phyloP scores from a whole-genome alignment of 1,284 basidiomycete species.

The Singerocomus rubriflavus region DNA sequence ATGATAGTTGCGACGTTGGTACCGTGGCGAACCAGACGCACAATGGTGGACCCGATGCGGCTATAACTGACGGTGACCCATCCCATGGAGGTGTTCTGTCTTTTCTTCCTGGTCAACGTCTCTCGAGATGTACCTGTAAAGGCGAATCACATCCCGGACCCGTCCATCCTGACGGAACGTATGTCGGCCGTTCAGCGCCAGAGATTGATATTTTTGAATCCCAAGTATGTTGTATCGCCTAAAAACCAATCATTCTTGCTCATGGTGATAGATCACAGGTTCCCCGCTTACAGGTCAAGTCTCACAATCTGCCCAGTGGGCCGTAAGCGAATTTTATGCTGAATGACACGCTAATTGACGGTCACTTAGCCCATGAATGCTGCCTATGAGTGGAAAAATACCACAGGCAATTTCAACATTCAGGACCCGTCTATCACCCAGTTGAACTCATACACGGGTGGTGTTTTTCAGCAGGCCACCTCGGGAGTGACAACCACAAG shows the following conservation, averaged over 20 bases:
- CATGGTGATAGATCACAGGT: constrained; percentile 35
- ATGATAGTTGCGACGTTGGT: constrained; percentile 57
- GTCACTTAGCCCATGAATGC: constrained; percentile 30
- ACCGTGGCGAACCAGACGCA: constrained; percentile 52
- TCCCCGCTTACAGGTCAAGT: constrained; percentile 36
- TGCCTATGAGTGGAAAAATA: constrained; percentile 38
- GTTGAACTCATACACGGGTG: constrained; percentile 45
- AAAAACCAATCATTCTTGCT: neutral
- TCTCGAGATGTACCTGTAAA: constrained; percentile 65
- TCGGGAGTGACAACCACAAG: constrained; percentile 50
- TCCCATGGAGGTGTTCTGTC: constrained; percentile 39
- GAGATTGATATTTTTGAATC: constrained; percentile 75
- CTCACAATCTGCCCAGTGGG: constrained; percentile 49
- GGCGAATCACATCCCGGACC: constrained; percentile 67
- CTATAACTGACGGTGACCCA: constrained; percentile 39
- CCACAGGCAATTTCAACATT: constrained; percentile 40
- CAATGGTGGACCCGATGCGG: constrained; percentile 39
- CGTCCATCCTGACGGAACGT: constrained; percentile 43
- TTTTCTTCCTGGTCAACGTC: constrained; percentile 58
- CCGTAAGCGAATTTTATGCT: constrained; percentile 33
- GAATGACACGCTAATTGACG: constrained; percentile 5
- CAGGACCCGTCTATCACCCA: constrained; percentile 37
- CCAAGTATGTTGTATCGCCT: constrained; percentile 25
- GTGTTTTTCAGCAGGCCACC: constrained; percentile 61
- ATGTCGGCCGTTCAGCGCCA: constrained; percentile 62